These are phyloP conservation scores for Hypoxylon sp. DNA, from an alignment of 2,329 filamentous ascomycete genomes.

Conservation along the genomic window DNA sequence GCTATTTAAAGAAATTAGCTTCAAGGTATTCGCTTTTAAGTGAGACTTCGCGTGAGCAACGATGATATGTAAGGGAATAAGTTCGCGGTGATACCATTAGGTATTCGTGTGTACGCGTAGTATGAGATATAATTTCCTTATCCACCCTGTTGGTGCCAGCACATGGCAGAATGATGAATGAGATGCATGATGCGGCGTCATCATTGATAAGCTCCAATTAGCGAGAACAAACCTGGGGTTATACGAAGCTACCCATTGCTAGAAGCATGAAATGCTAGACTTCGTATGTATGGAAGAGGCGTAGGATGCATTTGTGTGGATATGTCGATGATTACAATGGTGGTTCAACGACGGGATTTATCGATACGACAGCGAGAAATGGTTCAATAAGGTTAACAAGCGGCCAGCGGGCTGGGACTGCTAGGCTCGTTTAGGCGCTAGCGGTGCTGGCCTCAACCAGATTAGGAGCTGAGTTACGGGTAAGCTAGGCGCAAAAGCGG, in stretches of 20 bases:
- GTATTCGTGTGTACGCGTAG: neutral
- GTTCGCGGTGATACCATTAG: neutral
- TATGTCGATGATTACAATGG: neutral
- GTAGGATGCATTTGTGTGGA: slow-evolving; percentile 4
- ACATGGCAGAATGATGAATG: neutral
- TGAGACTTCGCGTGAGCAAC: neutral
- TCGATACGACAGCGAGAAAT: slow-evolving; percentile 3
- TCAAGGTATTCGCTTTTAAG: neutral
- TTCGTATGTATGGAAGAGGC: neutral
- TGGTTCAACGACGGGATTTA: neutral
- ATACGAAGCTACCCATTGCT: slow-evolving; percentile 5
- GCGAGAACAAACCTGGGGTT: neutral
- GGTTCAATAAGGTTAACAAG: slow-evolving; percentile 9
- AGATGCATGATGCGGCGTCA: slow-evolving; percentile 10
- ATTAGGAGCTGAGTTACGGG: slow-evolving; percentile 12
- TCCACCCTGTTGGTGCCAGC: neutral
- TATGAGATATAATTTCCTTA: neutral
- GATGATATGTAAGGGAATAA: neutral
- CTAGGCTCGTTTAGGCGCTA: slow-evolving; percentile 16
- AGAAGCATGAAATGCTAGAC: slow-evolving; percentile 1
- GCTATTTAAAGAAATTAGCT: slow-evolving; percentile 2
- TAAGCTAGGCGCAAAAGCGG: neutral
- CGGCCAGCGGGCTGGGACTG: slow-evolving; percentile 12
- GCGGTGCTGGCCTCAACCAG: slow-evolving; percentile 1
- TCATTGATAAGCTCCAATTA: slow-evolving; percentile 10